These are phyloP conservation scores for Aspergillus funiculosus DNA, from an alignment of 495 filamentous ascomycete species.

Conservation along the genomic window DNA sequence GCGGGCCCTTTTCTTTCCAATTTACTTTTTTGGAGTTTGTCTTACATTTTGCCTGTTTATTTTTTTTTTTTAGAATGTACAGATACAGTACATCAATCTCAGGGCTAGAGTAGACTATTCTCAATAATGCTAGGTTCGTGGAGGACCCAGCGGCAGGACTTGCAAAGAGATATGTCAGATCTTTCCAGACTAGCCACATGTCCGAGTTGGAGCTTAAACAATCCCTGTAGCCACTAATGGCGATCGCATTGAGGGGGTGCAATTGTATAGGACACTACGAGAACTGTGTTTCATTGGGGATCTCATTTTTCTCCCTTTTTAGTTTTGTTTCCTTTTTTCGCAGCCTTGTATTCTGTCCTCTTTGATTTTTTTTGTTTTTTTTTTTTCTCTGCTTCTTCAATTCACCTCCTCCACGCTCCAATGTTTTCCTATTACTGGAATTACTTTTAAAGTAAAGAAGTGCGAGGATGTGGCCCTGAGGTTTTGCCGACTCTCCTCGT, in stretches of 20 bases:
- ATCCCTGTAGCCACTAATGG: too few relatives aligned
- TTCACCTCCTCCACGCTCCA: background rate
- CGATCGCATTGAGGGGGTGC: too few relatives aligned
- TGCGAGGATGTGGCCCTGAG: constrained; percentile 1
- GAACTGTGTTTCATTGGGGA: background rate
- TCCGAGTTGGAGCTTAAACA: too few relatives aligned
- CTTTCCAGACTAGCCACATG: too few relatives aligned
- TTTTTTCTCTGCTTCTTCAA: constrained; percentile 1
- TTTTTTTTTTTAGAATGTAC: too few relatives aligned
- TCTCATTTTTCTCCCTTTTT: background rate
- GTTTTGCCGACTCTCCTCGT: background rate
- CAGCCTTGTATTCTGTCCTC: too few relatives aligned
- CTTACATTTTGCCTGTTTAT: constrained; percentile 6
- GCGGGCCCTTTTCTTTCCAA: background rate
- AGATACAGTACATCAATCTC: too few relatives aligned
- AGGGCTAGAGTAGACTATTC: too few relatives aligned
- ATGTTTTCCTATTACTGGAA: background rate
- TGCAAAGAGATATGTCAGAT: too few relatives aligned
- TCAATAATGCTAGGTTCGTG: too few relatives aligned
- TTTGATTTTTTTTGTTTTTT: constrained; percentile 6
- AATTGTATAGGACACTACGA: too few relatives aligned
- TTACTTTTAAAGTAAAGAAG: background rate
- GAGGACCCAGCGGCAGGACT: too few relatives aligned
- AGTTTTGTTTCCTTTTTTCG: background rate
- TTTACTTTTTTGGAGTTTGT: constrained; percentile 3